Base-by-base conservation (phyloP, 352 stramenopile genomes). In the Phytophthora kernoviae region DNA sequence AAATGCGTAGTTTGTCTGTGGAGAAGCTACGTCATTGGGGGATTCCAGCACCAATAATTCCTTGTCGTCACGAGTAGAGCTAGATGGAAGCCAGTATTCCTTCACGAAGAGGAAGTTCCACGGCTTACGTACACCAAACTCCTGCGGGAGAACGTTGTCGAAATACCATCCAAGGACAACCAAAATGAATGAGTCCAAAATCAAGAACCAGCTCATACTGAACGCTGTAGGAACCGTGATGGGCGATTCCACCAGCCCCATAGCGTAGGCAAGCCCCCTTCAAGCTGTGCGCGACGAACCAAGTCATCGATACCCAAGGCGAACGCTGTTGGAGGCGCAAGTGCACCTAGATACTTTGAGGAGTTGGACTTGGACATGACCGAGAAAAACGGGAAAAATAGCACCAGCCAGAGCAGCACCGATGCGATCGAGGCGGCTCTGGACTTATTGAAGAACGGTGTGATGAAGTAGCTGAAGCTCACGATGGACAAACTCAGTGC, bases 61-160 rank as follows among this genome's bases (percentile, higher is more conserved):
- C 68, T 72, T 67, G 36, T 65, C 47, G 18, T 45, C 27, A 22
- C 50, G 11, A 49, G 46, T 47, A 0, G 33, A 18, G 7, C 34
- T 64, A 12, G 41, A 59, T 7, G 54, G 36, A 21, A 67, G 2
- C 67, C 57, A 75, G 34, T 69, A 66, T 4, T 72, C 62, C 41
- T 60, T 81, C 42, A 65, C 27, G 24, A 97, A 90, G 1, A 94
- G 58, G 57, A 99, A 99, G 49, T 98, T 88, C 84, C 91, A 98
- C 0, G 90, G 91, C 45, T 93, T 87, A 2, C 61, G 70, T 15
- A 94, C 80, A 8, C 94, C 96, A 64, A 91, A 98, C 54, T 97
- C 77, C 54, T 91, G 87, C 4, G 96, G 94, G 1, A 98, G 57
- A 2, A 98, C 89, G 50, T 97, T 82, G 51, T 97, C 91, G n/a